phyloP scores from a whole-genome alignment of 352 stramenopile genomes.

The Pythium insidiosum region DNA sequence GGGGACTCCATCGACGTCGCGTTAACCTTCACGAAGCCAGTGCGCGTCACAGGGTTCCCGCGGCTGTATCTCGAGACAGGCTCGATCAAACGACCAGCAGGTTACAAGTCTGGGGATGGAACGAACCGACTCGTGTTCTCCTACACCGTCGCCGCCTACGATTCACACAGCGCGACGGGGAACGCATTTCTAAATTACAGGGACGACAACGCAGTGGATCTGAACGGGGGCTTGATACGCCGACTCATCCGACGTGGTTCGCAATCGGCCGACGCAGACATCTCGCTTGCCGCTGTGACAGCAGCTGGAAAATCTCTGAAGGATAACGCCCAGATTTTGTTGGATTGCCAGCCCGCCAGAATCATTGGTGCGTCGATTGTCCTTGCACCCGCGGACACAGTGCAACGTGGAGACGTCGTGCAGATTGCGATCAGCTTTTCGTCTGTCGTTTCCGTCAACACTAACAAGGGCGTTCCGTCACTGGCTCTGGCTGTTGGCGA shows the following conservation, averaged over 20 bases:
- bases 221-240: conserved; percentile 64
- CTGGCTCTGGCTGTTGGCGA: conserved; percentile 47
- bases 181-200: conserved; percentile 58
- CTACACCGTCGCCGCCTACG: conserved; percentile 64
- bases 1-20: conserved; percentile 56
- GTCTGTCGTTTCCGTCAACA: conserved; percentile 41
- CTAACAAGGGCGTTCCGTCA: conserved; percentile 38
- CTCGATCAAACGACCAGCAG: conserved; percentile 51
- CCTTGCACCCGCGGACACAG: conserved; percentile 23
- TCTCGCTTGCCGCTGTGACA: conserved; percentile 32
- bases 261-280: conserved; percentile 11
- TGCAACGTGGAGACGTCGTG: conserved; percentile 34
- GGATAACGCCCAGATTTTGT: conserved; percentile 37
- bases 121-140: conserved; percentile 58
- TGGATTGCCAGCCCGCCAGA: conserved; percentile 46
- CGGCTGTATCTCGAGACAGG: conserved; percentile 68
- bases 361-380: conserved; percentile 31
- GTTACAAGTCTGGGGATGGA: conserved; percentile 51
- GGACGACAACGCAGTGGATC: conserved; percentile 38
- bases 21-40: conserved; percentile 74
- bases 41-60: conserved; percentile 53
- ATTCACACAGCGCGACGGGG: conserved; percentile 33
- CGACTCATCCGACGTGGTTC: conserved; percentile 22
- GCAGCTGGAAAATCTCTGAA: conserved; percentile 26
- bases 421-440: conserved; percentile 63